phyloP scores from a whole-genome alignment of 2,329 filamentous ascomycete species.

The Penicillium sp. region DNA sequence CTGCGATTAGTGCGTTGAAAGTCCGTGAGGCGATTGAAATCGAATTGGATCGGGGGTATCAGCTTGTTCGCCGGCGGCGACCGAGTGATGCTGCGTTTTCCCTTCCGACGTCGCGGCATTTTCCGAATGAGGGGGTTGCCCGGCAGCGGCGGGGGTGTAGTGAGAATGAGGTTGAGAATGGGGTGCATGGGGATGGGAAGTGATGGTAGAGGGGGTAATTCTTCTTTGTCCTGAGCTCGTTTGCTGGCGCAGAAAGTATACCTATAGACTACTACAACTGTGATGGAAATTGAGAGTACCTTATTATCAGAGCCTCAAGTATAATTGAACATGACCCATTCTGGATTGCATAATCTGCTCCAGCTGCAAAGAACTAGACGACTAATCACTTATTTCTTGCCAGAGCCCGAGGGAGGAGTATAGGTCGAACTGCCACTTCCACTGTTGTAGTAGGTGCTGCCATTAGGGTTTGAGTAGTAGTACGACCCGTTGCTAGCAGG shows the following conservation, averaged over 20 bases:
- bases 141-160: slow-evolving; percentile 27
- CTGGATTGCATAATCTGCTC: not conserved
- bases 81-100: slow-evolving; percentile 29
- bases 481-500: slow-evolving; percentile 63
- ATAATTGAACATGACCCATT: not conserved
- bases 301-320: not conserved
- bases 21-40: slow-evolving; percentile 84
- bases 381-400: slow-evolving; percentile 13
- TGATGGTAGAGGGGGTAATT: not conserved
- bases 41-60: slow-evolving; percentile 83
- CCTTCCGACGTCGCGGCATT: slow-evolving; percentile 20
- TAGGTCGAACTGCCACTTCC: slow-evolving; percentile 62
- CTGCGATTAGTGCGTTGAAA: slow-evolving; percentile 77
- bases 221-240: not conserved
- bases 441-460: slow-evolving; percentile 68
- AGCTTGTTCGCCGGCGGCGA: slow-evolving; percentile 63
- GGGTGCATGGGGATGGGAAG: slow-evolving; percentile 15
- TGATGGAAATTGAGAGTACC: too few relatives aligned
- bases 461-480: slow-evolving; percentile 71
- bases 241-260: not conserved
- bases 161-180: slow-evolving; percentile 24
- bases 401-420: slow-evolving; percentile 50
- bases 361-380: not conserved
- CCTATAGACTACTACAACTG: not conserved
- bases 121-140: slow-evolving; percentile 33